Evolutionary conservation across 768 basidiomycete genomes (phyloP), one percentile per base, ranked within the genome.

Genomic region (Panus rudis): DNA sequence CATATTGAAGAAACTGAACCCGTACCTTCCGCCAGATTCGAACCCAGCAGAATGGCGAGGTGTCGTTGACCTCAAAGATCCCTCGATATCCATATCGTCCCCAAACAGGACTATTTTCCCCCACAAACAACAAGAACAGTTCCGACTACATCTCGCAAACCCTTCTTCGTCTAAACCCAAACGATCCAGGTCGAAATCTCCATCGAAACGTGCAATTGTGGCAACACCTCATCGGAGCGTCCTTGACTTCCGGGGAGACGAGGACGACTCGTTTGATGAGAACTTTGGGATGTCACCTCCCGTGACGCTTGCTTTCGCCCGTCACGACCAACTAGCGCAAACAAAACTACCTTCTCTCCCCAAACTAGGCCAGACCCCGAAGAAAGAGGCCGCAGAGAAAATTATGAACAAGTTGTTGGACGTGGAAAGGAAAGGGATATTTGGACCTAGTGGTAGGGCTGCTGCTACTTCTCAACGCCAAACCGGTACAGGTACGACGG

Each of bases 11-110:
- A 62, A 63, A 23, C 63, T 69, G 11, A 84, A 84, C 44, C 78
- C 81, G 1, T 80, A 83, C 55, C 68, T 86, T 6, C 71, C 80
- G 0, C 57, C 70, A 3, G 68, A 73, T 37, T 62, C 64, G 2
- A 58, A 71, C 5, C 72, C 79, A 2, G 60, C 64, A 8, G 63
- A 78, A 13, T 88, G 85, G 84, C 75, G 75, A 53, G 86, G 86
- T 8, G 62, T 91, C 25, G 81, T 89, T 25, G 77, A 93, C 61
- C 72, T 89, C 3, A 69, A 72, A 14, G 76, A 77, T 46, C 72
- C 79, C 5, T 67, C 70, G 21, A 63, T 74, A 14, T 67, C 70
- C 22, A 63, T 74, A 14, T 53, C 64, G 17, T 76, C 76, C 14
- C 75, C 74, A 16, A 65, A 58, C 42, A 70, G 24, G 42, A 13